Percentiles rank a stretch among this genome's conserved stretches.
Evolutionary conservation across 202 grass and related monocot genomes (phyloP).

Genomic region (Zizania palustris): DNA sequence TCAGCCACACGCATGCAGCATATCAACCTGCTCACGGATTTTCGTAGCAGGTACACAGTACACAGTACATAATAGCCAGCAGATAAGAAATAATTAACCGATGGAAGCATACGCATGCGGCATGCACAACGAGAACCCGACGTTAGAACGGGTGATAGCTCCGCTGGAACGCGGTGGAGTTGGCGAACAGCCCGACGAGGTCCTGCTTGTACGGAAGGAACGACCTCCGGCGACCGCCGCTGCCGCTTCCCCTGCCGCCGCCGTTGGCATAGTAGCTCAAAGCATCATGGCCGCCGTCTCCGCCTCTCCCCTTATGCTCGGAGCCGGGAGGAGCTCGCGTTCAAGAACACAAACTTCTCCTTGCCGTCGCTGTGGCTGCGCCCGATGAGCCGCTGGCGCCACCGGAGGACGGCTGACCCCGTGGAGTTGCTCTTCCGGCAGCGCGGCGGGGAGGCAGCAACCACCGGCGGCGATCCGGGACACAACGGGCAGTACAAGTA

Average conservation of each 20-base stretch:
- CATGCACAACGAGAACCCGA: background rate
- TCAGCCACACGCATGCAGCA: background rate
- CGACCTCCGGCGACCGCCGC: constrained; percentile 37
- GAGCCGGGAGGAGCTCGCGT: background rate
- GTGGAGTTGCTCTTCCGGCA: constrained; percentile 78
- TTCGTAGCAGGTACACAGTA: background rate
- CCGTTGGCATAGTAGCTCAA: constrained; percentile 45
- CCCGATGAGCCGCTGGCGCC: constrained; percentile 50
- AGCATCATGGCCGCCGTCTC: constrained; percentile 17
- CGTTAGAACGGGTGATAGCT: constrained; percentile 46
- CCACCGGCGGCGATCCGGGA: background rate
- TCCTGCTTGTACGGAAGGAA: constrained; percentile 73
- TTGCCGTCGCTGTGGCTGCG: constrained; percentile 82
- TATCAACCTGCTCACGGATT: background rate
- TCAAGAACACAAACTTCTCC: constrained; percentile 66
- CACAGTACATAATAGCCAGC: background rate
- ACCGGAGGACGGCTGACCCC: constrained; percentile 53
- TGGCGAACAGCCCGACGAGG: constrained; percentile 59
- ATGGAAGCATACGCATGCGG: too few species aligned
- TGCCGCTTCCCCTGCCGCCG: background rate
- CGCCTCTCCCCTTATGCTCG: background rate
- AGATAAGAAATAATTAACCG: background rate
- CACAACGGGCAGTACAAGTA: constrained; percentile 36
- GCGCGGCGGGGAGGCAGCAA: constrained; percentile 3
- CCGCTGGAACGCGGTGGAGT: constrained; percentile 43